Evolutionary conservation across 345 rosid species (phyloP).

Genomic region (Rhizophora apiculata): DNA sequence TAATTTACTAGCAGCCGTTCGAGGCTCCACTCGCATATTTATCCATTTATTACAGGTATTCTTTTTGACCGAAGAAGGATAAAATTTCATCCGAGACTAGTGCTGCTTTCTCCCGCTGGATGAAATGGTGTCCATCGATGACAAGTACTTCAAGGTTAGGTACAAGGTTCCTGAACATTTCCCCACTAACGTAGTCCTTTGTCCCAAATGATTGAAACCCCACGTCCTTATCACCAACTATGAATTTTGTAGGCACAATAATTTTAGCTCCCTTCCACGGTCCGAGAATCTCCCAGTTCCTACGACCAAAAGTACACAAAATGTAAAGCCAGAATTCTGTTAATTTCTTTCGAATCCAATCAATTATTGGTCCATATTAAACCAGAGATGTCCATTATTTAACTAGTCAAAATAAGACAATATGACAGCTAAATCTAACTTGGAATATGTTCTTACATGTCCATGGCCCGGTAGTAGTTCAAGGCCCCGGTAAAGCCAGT

Average conservation of each 20-base stretch:
- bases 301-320: background rate
- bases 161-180: constrained; percentile 11
- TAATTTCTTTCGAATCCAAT: too few species aligned
- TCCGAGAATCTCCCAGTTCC: constrained; percentile 31
- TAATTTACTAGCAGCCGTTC: background rate
- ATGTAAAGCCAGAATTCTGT: too few species aligned
- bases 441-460: constrained; percentile 2
- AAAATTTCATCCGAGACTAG: constrained; percentile 15
- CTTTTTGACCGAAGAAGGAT: constrained; percentile 11
- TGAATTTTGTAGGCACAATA: constrained; percentile 23
- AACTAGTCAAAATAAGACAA: too few species aligned
- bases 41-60: background rate
- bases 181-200: constrained; percentile 17
- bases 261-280: constrained; percentile 28
- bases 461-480: constrained; percentile 35
- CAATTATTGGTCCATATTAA: too few species aligned
- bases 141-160: constrained; percentile 23
- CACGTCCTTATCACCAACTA: constrained; percentile 22
- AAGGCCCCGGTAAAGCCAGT: constrained; percentile 21
- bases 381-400: too few species aligned
- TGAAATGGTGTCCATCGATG: constrained; percentile 26
- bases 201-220: constrained; percentile 20
- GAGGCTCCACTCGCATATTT: background rate
- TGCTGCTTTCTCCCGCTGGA: constrained; percentile 27
- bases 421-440: too few species aligned